Evolutionary conservation across 345 rosid species (phyloP), one percentile per base, ranked within the genome.

Genomic region (Aquilaria yunnanensis): DNA sequence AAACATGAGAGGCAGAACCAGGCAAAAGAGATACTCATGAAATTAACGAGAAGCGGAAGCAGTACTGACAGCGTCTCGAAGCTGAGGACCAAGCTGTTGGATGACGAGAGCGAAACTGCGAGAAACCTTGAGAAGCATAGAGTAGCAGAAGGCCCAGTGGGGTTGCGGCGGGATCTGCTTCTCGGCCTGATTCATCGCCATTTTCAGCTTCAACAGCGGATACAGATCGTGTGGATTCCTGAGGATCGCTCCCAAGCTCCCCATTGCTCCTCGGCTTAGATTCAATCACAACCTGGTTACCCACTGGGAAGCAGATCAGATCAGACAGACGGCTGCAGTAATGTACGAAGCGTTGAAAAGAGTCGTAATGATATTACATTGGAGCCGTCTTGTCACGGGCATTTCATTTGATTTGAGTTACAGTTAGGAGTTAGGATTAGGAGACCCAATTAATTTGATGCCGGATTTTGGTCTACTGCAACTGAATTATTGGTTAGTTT

Each of bases 111-210:
- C 85, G 54, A 94, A 94, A 80, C 96, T 88, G 2, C 96, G 84
- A 70, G 97, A 91, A 46, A 94, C 97, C 74, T 89, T 91, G 62
- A 77, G 93, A 57, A 94, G 96, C 96, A 91, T 88, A 3, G 92
- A 66, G 69, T 91, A 94, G 72, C 96, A 91, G 72, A 88, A 94
- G 6, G 66, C 92, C 99, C 97, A 88, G 75, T 87, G 96, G 57
- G 96, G 93, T 69, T 87, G 80, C 3, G 75, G 74, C 4, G 97
- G 97, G 87, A 91, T 94, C 87, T 91, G 96, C 79, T 85, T 91
- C 83, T 75, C 88, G 0, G 96, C 97, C 14, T 79, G 49, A 34
- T 76, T 79, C 2, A 72, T 72, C 34, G 92, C 99, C 79, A 83
- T 73, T 73, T 81, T 86, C 70, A 91, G 81, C 79, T 87, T 95